Evolutionary conservation across 2,329 filamentous ascomycete genomes (phyloP).

Genomic region (Blastomyces gilchristii): DNA sequence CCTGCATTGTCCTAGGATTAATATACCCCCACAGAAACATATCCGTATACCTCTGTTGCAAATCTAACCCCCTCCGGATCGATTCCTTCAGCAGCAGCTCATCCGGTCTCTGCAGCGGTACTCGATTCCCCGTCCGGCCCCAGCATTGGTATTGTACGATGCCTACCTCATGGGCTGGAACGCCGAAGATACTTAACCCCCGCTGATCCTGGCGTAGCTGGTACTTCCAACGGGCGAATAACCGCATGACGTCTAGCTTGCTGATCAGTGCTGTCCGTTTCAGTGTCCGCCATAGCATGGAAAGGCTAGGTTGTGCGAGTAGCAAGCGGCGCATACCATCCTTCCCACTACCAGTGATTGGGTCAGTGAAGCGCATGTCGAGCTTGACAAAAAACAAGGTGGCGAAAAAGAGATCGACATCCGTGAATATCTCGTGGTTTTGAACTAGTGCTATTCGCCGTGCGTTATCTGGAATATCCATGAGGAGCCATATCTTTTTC

Average conservation of each 20-base stretch:
- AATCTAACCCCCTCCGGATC: conserved; percentile 40
- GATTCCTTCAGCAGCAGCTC: conserved; percentile 50
- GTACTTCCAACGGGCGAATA: conserved; percentile 51
- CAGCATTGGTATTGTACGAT: conserved; percentile 32
- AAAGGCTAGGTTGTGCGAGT: conserved; percentile 49
- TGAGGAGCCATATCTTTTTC: conserved; percentile 61
- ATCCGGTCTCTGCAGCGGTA: conserved; percentile 47
- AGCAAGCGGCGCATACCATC: conserved; percentile 47
- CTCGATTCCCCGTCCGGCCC: conserved; percentile 24
- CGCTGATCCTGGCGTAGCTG: conserved; percentile 22
- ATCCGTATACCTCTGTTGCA: conserved; percentile 45
- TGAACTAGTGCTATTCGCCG: conserved; percentile 47
- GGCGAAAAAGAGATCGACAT: conserved; percentile 51
- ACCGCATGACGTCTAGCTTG: conserved; percentile 43
- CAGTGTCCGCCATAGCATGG: conserved; percentile 51
- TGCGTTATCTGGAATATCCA: conserved; percentile 53
- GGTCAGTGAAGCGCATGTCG: conserved; percentile 57
- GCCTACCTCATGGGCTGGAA: conserved; percentile 46
- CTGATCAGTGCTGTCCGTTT: conserved; percentile 45
- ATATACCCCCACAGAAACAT: conserved; percentile 57
- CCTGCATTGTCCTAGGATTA: conserved; percentile 42
- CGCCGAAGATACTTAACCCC: conserved; percentile 37
- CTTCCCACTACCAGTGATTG: conserved; percentile 44
- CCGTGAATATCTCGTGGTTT: conserved; percentile 45
- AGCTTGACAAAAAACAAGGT: conserved; percentile 63